Base-by-base conservation (phyloP, 805 yeast genomes). In the Lipomyces sp. region DNA sequence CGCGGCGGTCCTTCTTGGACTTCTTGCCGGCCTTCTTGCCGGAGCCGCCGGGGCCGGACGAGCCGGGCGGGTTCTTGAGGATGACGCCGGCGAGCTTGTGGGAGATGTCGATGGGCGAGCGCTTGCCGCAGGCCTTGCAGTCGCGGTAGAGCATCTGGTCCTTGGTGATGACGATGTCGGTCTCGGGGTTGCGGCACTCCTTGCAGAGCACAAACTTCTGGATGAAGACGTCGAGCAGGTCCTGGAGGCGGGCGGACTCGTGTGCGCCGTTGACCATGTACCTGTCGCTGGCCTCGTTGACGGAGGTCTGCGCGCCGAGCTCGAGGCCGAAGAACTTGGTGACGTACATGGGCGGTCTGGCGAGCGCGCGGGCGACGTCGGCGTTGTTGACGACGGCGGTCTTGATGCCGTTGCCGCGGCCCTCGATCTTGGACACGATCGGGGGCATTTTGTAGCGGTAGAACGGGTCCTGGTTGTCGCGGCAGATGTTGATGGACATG, bases 371-470 rank as follows among this genome's bases (percentile, higher is more conserved):
- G 36, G 97, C 95, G 55, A 93, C 96, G 66, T 93, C 98, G 35
- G 85, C 74, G 48, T 88, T 81, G 72, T 93, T 93, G 61, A 88
- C 80, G 50, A 93, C 83, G 48, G 91, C 95, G 22, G 98, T 93
- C 70, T 89, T 90, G 73, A 93, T 93, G 82, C 98, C 98, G 74
- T 93, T 93, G 75, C 98, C 98, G 69, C 96, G 81, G 71, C 98
- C 98, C 75, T 93, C 98, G 60, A 87, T 87, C 78, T 93, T 93
- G 62, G 96, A 86, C 74, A 86, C 95, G 72, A 93, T 84, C 38
- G 95, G 85, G 68, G 98, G 98, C 98, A 93, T 93, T 76, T 93
- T 93, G 74, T 93, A 93, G 76, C 98, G 96, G 82, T 93, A 93
- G 71, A 93, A 93, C 39, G 97, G 97, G 75, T 93, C 98, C 65